A percentile compares a stretch with the other conserved stretches of the same genome.
phyloP scores from a whole-genome alignment of 83 land plant genomes.

The Isoetes engelmannii region DNA sequence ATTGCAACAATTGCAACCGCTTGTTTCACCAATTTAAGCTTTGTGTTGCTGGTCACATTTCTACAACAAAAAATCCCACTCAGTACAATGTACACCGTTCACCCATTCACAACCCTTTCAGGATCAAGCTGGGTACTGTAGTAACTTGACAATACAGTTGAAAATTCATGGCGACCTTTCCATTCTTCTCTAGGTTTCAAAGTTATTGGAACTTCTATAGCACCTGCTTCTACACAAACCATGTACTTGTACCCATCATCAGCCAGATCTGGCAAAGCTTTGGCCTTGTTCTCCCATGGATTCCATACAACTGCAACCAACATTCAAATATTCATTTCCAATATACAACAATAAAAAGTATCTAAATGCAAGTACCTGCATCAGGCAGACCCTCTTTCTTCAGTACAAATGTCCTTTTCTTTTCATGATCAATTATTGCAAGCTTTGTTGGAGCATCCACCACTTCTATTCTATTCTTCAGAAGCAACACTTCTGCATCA shows the following conservation, averaged over 20 bases:
- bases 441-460: constrained; percentile 26
- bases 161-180: constrained; percentile 51
- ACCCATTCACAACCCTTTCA: constrained; percentile 33
- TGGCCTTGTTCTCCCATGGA: constrained; percentile 61
- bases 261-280: constrained; percentile 40
- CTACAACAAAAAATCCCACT: no score
- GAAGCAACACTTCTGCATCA: no score
- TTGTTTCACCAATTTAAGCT: no score
- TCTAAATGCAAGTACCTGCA: no score
- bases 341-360: no score
- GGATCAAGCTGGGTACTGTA: constrained; percentile 57
- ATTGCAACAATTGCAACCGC: no score
- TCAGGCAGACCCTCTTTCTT: constrained; percentile 24
- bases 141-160: constrained; percentile 47
- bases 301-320: constrained; percentile 52
- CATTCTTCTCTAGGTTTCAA: constrained; percentile 55
- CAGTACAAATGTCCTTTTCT: constrained; percentile 23
- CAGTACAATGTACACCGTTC: no score
- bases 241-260: constrained; percentile 45
- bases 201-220: constrained; percentile 39
- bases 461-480: no score
- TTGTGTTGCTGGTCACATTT: no score
- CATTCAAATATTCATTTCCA: no score
- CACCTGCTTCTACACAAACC: constrained; percentile 54
- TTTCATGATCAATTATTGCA: constrained; percentile 21